Conservation (phyloP, 805 yeast genomes). For the Metschnikowia hibisci region DNA sequence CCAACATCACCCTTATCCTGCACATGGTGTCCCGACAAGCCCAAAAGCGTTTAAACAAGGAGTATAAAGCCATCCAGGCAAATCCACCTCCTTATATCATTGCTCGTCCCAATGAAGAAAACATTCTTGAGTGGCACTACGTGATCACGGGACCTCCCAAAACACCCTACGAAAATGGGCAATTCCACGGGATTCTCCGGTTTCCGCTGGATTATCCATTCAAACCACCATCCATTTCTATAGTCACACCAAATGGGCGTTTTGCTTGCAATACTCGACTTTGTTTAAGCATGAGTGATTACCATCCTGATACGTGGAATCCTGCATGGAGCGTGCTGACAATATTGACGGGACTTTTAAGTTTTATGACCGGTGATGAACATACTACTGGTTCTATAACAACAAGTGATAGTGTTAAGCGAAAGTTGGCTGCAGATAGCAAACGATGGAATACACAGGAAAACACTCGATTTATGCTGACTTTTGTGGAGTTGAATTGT, state of each 20-base stretch:
- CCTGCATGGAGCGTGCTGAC: constrained; percentile 95
- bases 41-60: constrained; percentile 61
- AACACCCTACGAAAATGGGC: constrained; percentile 83
- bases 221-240: constrained; percentile 85
- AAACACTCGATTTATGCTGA: constrained; percentile 53
- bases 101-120: constrained; percentile 84
- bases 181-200: constrained; percentile 81
- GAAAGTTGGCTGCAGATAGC: constrained; percentile 54
- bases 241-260: constrained; percentile 88
- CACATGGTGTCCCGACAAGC: constrained; percentile 40
- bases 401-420: constrained; percentile 58
- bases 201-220: constrained; percentile 87
- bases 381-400: constrained; percentile 77
- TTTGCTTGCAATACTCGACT: constrained; percentile 76
- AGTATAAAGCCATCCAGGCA: constrained; percentile 70
- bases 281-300: constrained; percentile 91
- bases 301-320: constrained; percentile 93
- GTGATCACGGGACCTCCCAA: constrained; percentile 88
- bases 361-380: constrained; percentile 90
- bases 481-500: constrained; percentile 67
- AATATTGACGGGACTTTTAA: constrained; percentile 77
- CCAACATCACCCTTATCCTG: not conserved
- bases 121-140: constrained; percentile 92
- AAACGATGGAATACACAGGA: constrained; percentile 54
- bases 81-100: constrained; percentile 81